These are phyloP conservation scores for Byssochlamys sp. DNA, from an alignment of 2,329 filamentous ascomycete genomes.

Conservation along the genomic window DNA sequence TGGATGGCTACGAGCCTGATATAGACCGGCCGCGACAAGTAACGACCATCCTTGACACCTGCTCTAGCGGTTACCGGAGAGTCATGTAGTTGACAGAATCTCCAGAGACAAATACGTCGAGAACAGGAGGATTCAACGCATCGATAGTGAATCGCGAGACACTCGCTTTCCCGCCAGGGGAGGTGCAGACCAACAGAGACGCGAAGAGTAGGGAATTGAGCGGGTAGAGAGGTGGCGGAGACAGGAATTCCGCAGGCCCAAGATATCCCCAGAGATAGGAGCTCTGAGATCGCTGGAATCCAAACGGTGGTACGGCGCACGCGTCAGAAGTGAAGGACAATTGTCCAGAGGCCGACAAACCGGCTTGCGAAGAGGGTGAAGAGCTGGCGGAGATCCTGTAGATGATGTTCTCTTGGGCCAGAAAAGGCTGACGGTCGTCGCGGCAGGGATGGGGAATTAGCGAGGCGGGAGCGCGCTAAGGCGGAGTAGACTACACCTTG, in stretches of 20 bases:
- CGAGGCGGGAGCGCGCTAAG: not conserved
- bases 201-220: not conserved
- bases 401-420: not conserved
- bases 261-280: not conserved
- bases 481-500: not conserved
- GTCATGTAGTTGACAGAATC: slow-evolving; percentile 13
- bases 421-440: slow-evolving; percentile 1
- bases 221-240: not conserved
- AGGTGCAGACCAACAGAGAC: not conserved
- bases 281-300: not conserved
- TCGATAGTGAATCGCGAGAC: not conserved
- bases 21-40: slow-evolving; percentile 20
- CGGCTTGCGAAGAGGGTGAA: not conserved
- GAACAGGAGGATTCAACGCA: not conserved
- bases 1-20: slow-evolving; percentile 39
- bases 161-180: not conserved
- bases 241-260: not conserved
- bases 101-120: slow-evolving; percentile 7
- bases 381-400: not conserved
- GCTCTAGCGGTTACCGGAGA: slow-evolving; percentile 10
- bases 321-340: not conserved
- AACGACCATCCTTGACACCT: slow-evolving; percentile 32
- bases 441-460: slow-evolving; percentile 1
- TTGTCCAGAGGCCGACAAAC: not conserved
- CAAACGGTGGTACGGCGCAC: not conserved